Evolutionary conservation across 164 flowering plant species (phyloP), one percentile per base, ranked within the genome.

Genomic region (Litsea cubeba): DNA sequence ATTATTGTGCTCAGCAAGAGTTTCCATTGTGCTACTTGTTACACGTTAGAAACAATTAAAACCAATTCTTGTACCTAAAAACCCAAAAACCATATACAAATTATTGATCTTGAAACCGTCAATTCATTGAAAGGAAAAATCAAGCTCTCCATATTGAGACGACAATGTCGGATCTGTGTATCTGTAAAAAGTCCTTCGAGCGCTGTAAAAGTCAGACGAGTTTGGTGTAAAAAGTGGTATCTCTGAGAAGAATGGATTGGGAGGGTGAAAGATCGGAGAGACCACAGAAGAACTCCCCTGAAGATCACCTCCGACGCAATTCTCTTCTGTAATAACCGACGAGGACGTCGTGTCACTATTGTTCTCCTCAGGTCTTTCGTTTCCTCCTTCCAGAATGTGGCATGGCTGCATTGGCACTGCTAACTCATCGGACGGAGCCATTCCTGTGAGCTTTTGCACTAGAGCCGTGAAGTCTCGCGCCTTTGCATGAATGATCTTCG

Each of bases 381-480:
- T 30, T 15, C 17, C 70, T 0, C 3, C 69, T 20, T 17, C n/a
- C 78, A 62, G 12, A 26, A 22, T 30, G n/a, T 2, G 69, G 57
- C 46, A 40, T 5, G 49, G 24, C 20, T 32, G 71, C 50, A 20
- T 22, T 51, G 17, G 71, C 26, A 26, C 50, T 1, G 71, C 71
- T 17, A 49, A 26, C 40, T 62, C 74, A 0, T 81, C 76, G 5
- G 86, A 28, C 18, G 70, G 77, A 0, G 86, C 81, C 5, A 81
- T 65, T 1, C 92, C 92, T 3, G 96, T 89, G 65, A 89, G 90
- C 73, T 81, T 88, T 65, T 91, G 93, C 12, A 91, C 93, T 68
- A 91, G 71, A 17, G 88, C 87, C 96, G 85, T 91, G 87, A 91
- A 91, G 77, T 91, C 93, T 12, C 82, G 83, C 12, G 96, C 81